Base-by-base conservation (phyloP, 2,329 filamentous ascomycete genomes). In the Furcasterigmium furcatum region DNA sequence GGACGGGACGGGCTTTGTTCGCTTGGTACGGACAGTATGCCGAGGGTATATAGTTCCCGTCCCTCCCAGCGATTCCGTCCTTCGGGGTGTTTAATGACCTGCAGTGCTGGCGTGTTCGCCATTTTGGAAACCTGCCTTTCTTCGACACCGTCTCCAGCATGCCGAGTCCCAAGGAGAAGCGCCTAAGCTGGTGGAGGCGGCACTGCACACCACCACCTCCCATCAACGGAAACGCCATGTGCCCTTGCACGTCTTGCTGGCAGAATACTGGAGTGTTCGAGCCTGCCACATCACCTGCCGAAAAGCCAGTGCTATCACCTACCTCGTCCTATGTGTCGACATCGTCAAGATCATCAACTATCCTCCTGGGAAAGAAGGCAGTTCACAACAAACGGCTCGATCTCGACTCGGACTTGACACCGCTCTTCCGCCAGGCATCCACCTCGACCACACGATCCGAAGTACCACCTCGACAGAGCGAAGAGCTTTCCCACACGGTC, bases 141-240 rank as follows among this genome's bases (percentile, higher is more conserved):
- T n/a, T 32, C 30, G 4, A 3, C 30, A 13, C 30, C 12, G 14
- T 22, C 21, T 30, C 16, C 30, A 40, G 10, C 21, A 52, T 52
- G 50, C 30, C 47, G 12, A 32, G 20, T 43, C 18, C 48, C 13
- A 25, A 42, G 32, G 48, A 52, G 36, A 52, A 52, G 46, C 56
- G 51, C 38, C 61, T 59, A 41, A 60, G 56, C 51, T 70, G 67
- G 67, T 68, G 68, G 48, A 61, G 64, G 41, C 65, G 66, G 49
- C 67, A 70, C 60, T 68, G 64, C 50, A 56, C 65, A 40, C 64
- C 67, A 44, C 62, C 63, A 16, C 66, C 66, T n/a, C 2, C 67
- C 38, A 55, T 66, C 54, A 61, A 58, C 24, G 54, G 47, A 55
- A 36, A 54, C 27, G 55, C 63, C 4, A 50, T 57, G 18, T 70